phyloP scores from a whole-genome alignment of 78 protist genomes.

The Pelomyxa schiedti region DNA sequence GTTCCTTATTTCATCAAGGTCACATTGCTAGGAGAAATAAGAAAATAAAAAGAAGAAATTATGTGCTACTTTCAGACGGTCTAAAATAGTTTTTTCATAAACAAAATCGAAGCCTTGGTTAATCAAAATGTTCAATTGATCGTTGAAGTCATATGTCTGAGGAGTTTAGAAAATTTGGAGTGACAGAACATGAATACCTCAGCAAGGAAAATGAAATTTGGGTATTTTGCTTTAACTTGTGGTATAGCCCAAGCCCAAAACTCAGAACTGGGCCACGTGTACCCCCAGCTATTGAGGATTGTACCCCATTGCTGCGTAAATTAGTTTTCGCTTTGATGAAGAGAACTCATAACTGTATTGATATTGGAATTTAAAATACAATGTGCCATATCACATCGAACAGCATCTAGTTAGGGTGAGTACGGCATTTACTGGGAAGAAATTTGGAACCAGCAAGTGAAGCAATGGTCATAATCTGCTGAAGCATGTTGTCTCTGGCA shows the following conservation, averaged over 20 bases:
- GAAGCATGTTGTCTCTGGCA: not conserved
- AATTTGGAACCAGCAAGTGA: not conserved
- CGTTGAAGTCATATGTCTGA: slow-evolving; percentile 34
- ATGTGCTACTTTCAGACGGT: slow-evolving; percentile 14
- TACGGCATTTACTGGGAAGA: no score
- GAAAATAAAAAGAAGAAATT: no score
- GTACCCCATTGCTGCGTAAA: slow-evolving; percentile 40
- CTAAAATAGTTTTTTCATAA: slow-evolving; percentile 73
- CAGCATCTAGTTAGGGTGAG: slow-evolving; percentile 72
- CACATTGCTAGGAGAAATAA: no score
- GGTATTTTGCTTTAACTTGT: slow-evolving; percentile 41
- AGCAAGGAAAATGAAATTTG: slow-evolving; percentile 64
- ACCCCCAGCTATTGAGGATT: slow-evolving; percentile 45
- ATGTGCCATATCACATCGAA: slow-evolving; percentile 83
- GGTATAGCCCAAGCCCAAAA: slow-evolving; percentile 71
- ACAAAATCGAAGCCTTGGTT: slow-evolving; percentile 70
- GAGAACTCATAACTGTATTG: no score
- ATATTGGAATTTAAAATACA: slow-evolving; percentile 48
- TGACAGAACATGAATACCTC: no score
- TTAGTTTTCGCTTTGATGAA: no score
- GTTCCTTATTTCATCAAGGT: slow-evolving; percentile 1
- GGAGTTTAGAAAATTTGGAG: no score
- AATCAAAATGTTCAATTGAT: slow-evolving; percentile 11
- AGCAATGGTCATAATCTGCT: not conserved
- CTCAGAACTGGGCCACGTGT: slow-evolving; percentile 52